Evolutionary conservation across 2,329 filamentous ascomycete genomes (phyloP), one percentile per base, ranked within the genome.

Genomic region (Fusarium armeniacum): DNA sequence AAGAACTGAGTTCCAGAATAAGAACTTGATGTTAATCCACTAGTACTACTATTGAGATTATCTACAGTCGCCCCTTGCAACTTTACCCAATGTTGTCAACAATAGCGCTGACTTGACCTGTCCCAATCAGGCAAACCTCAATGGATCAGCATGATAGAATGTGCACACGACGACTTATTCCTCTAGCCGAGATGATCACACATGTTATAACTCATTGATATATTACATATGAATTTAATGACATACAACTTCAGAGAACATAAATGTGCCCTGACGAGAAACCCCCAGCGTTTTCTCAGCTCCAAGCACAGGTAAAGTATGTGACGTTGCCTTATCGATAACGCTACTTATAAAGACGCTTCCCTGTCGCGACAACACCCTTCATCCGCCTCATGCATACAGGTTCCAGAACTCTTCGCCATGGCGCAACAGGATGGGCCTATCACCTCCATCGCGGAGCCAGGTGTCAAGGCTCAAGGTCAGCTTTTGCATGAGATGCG

Each of bases 381-480:
- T 43, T 57, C 52, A 45, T n/a, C 32, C 24, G 36, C 49, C 28
- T 15, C 36, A 46, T 33, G 55, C 47, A 22, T 54, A 54, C 52
- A 35, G 28, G 33, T 38, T 38, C 28, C 41, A 54, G 32, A 58
- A 33, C 33, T 26, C 41, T 49, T 67, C 66, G 44, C 57, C 55
- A 80, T 80, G 78, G 77, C 77, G 16, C 70, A 72, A 55, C 38
- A 72, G 9, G 77, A 78, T 51, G 77, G 74, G 24, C 78, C 73
- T 13, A 84, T 89, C 75, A 75, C 78, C 51, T 83, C 85, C 65
- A 87, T 90, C 67, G 83, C 85, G 53, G 83, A 85, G 71, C 90
- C 89, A 26, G 92, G 91, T 71, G 81, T 91, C 70, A 91, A 88
- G 78, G 88, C 89, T 52, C 84, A 88, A 22, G 84, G 83, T n/a